Conservation (phyloP, 208 protist species). For the Leishmania amazonensis region DNA sequence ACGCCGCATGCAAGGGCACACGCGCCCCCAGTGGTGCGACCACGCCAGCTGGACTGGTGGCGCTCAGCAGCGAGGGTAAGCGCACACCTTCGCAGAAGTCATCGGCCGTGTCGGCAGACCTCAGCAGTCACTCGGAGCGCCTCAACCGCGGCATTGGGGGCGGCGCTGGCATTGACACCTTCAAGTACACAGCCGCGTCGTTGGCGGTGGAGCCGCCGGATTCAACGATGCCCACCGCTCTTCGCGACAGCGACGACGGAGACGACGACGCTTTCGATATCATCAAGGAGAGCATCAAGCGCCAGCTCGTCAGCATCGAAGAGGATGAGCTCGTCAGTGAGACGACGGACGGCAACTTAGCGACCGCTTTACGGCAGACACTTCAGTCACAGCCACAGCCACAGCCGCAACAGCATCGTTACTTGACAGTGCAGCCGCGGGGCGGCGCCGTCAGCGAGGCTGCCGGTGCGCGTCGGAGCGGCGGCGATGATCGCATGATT, state of each 20-base stretch:
- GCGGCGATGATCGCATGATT: background rate
- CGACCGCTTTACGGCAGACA: background rate
- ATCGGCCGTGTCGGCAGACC: background rate
- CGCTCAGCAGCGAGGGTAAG: background rate
- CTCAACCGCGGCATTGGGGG: background rate
- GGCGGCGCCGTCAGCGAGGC: background rate
- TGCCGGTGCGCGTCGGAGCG: background rate
- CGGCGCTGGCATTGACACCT: background rate
- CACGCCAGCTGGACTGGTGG: background rate
- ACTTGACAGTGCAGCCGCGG: background rate
- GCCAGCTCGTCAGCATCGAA: conserved; percentile 10
- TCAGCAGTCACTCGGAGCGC: background rate
- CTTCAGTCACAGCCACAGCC: background rate
- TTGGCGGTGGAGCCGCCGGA: background rate
- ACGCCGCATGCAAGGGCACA: background rate
- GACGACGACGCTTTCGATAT: conserved; percentile 1
- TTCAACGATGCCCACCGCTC: background rate
- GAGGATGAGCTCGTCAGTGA: conserved; percentile 7
- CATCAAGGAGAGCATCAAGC: conserved; percentile 9
- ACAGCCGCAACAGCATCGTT: background rate
- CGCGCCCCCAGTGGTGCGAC: too few species aligned
- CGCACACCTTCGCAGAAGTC: background rate
- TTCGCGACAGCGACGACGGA: conserved; percentile 4
- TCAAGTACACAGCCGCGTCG: background rate
- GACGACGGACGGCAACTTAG: too few species aligned